Percentiles rank a stretch among this genome's conserved stretches.
phyloP scores from a whole-genome alignment of 257 asterid genomes.

The Nyctanthes arbortristis region DNA sequence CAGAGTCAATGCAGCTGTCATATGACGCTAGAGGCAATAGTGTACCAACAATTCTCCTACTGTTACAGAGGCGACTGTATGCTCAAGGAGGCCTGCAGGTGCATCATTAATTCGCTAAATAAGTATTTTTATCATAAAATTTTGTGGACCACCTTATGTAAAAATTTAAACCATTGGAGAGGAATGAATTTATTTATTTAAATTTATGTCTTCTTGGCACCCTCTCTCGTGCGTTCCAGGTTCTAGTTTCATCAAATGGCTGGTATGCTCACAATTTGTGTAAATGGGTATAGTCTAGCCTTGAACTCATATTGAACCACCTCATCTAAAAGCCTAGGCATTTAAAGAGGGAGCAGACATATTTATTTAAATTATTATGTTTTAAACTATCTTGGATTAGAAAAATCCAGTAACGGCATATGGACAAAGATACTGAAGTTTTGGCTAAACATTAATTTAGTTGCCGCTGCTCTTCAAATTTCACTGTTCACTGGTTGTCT shows the following conservation, averaged over 20 bases:
- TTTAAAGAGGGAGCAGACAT: neutral
- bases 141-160: neutral
- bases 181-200: neutral
- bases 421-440: constrained; percentile 8
- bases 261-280: neutral
- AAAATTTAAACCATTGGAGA: neutral
- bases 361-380: neutral
- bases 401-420: neutral
- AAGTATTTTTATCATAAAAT: constrained; percentile 1
- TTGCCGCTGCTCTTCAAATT: neutral
- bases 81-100: constrained; percentile 93
- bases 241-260: neutral
- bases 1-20: constrained; percentile 97
- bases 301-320: neutral
- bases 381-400: neutral
- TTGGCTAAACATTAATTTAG: neutral
- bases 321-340: no score
- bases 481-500: neutral
- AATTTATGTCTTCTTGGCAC: neutral
- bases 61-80: constrained; percentile 83
- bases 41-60: constrained; percentile 88
- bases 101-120: neutral
- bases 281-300: neutral
- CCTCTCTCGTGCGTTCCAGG: neutral
- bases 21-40: constrained; percentile 88